phyloP scores from a whole-genome alignment of 106 monocot species.

The Dactylorhiza incarnata region DNA sequence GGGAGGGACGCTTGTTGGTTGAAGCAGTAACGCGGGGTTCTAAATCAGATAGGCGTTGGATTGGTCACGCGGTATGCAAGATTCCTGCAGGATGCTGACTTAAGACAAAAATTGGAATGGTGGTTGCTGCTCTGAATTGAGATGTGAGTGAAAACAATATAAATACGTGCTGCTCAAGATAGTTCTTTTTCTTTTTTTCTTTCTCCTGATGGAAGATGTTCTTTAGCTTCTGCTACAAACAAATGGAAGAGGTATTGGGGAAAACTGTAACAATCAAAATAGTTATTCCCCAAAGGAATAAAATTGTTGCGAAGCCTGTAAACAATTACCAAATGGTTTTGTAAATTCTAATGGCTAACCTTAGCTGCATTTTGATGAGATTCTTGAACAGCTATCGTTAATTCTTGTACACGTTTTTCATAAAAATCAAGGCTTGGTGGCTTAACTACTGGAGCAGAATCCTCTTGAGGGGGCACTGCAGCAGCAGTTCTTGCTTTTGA shows the following conservation, averaged over 20 bases:
- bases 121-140: too few relatives aligned
- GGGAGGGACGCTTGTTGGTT: too few relatives aligned
- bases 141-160: too few relatives aligned
- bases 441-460: conserved; percentile 41
- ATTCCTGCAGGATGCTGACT: too few relatives aligned
- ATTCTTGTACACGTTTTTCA: conserved; percentile 71
- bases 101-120: too few relatives aligned
- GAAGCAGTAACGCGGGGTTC: too few relatives aligned
- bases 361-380: conserved; percentile 71
- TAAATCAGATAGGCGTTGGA: too few relatives aligned
- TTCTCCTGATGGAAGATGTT: too few relatives aligned
- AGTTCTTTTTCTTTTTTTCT: too few relatives aligned
- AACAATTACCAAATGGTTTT: background rate
- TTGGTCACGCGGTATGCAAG: too few relatives aligned
- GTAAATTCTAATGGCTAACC: conserved; percentile 26
- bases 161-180: too few relatives aligned
- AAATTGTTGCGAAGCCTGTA: background rate
- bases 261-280: background rate
- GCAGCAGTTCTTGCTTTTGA: conserved; percentile 68
- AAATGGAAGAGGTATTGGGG: background rate
- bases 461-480: conserved; percentile 50
- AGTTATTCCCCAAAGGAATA: background rate
- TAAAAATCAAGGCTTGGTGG: conserved; percentile 37
- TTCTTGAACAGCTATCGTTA: conserved; percentile 74
- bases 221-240: too few relatives aligned